Percentiles rank a stretch among this genome's conserved stretches.
phyloP scores from a whole-genome alignment of 495 filamentous ascomycete species.

The Tuber indicum region DNA sequence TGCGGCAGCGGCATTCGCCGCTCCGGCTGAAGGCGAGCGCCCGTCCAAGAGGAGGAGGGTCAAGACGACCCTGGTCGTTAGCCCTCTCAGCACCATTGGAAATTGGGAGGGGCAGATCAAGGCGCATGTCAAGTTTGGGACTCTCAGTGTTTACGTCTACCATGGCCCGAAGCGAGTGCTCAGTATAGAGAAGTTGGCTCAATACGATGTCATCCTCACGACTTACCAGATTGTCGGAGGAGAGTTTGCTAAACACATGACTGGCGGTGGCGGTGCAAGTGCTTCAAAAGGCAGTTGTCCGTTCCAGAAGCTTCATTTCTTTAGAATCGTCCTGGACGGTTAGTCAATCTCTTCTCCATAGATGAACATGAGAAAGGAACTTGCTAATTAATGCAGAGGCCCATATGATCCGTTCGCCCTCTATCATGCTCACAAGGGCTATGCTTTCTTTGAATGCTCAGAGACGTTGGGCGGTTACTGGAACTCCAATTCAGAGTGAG shows the following conservation, averaged over 20 bases:
- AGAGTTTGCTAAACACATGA: conserved; percentile 59
- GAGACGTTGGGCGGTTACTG: conserved; percentile 91
- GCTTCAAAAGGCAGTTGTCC: conserved; percentile 52
- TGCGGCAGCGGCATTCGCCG: conserved; percentile 55
- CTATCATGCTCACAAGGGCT: conserved; percentile 70
- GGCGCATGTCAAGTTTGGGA: conserved; percentile 60
- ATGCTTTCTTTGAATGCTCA: conserved; percentile 75
- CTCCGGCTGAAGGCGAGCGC: conserved; percentile 41
- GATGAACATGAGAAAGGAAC: background rate
- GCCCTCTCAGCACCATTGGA: conserved; percentile 75
- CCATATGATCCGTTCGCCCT: conserved; percentile 82
- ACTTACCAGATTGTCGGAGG: conserved; percentile 83
- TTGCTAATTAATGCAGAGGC: conserved; percentile 51
- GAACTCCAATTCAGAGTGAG: conserved; percentile 43
- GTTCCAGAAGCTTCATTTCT: conserved; percentile 74
- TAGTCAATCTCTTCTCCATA: background rate
- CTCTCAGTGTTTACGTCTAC: conserved; percentile 64
- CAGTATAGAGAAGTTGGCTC: conserved; percentile 59
- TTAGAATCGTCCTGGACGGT: conserved; percentile 86
- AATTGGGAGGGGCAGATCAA: conserved; percentile 92
- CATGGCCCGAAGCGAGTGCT: conserved; percentile 70
- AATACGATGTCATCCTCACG: conserved; percentile 79
- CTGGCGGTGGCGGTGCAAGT: conserved; percentile 39
- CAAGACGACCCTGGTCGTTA: conserved; percentile 80
- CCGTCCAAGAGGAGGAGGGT: conserved; percentile 50